Conservation (phyloP, 371 early-diverging fungal genomes). For the Cokeromyces recurvatus region DNA sequence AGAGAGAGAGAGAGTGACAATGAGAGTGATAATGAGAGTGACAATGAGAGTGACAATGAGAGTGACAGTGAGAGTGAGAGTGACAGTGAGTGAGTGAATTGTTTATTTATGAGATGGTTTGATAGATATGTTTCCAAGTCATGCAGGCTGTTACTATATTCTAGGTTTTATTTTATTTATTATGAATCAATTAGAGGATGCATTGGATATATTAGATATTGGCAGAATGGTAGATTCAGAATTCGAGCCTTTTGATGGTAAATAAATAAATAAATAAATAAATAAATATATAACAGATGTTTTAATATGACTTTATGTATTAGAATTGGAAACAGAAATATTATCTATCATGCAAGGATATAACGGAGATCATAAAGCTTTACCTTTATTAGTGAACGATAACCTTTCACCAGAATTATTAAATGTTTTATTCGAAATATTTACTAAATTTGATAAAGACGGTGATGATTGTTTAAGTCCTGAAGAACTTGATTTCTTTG, state of each 20-base stretch:
- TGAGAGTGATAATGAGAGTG: too few relatives aligned
- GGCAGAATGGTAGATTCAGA: constrained; percentile 46
- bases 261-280: not conserved
- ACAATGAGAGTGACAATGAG: too few relatives aligned
- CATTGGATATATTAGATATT: constrained; percentile 44
- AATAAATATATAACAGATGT: not conserved
- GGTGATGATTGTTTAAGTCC: constrained; percentile 43
- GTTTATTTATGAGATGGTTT: too few relatives aligned
- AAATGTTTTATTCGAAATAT: constrained; percentile 43
- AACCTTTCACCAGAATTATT: constrained; percentile 39
- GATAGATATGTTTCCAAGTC: constrained; percentile 46
- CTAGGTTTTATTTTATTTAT: constrained; percentile 49
- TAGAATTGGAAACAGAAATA: constrained; percentile 51
- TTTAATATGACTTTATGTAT: not conserved
- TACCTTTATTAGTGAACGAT: constrained; percentile 36
- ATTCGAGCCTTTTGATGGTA: constrained; percentile 50
- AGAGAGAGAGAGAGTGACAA: too few relatives aligned
- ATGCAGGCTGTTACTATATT: constrained; percentile 57
- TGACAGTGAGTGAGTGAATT: too few relatives aligned
- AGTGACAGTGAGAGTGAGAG: too few relatives aligned
- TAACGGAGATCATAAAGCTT: constrained; percentile 29
- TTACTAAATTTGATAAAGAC: constrained; percentile 52
- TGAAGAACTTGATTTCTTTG: constrained; percentile 47
- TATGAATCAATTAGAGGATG: constrained; percentile 46
- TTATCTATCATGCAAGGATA: constrained; percentile 25